Percentiles rank a stretch among this genome's conserved stretches.
These are phyloP conservation scores for Apiotrichum sp. DNA, from an alignment of 1,284 basidiomycete species.

Conservation along the genomic window DNA sequence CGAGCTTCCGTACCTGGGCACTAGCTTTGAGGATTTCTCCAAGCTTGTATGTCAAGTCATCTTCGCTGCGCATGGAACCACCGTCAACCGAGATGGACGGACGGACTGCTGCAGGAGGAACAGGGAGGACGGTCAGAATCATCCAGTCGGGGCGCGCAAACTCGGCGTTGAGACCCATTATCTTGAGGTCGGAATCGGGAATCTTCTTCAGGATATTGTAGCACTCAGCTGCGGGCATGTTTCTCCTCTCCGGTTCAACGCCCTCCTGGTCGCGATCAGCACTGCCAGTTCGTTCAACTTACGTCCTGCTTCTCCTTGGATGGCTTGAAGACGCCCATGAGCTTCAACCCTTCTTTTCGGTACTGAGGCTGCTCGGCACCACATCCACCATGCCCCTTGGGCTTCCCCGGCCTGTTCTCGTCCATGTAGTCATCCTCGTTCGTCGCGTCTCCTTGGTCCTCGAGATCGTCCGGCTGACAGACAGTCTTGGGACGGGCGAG, in stretches of 20 bases:
- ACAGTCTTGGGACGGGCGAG: slow-evolving; percentile 60
- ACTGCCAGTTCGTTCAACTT: slow-evolving; percentile 9
- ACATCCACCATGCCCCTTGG: slow-evolving; percentile 82
- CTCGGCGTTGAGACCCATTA: slow-evolving; percentile 88
- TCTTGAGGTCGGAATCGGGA: slow-evolving; percentile 77
- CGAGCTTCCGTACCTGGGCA: slow-evolving; percentile 82
- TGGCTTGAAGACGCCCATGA: slow-evolving; percentile 94
- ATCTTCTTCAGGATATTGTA: slow-evolving; percentile 92
- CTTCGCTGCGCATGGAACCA: slow-evolving; percentile 91
- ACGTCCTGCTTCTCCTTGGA: slow-evolving; percentile 76
- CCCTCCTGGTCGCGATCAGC: slow-evolving; percentile 53
- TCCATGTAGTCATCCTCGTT: slow-evolving; percentile 56
- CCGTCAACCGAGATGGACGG: slow-evolving; percentile 96
- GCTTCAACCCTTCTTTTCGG: slow-evolving; percentile 90
- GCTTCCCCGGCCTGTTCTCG: slow-evolving; percentile 21
- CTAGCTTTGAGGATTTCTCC: slow-evolving; percentile 96
- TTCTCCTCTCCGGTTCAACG: slow-evolving; percentile 81
- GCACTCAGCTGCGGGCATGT: slow-evolving; percentile 81
- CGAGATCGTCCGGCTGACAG: slow-evolving; percentile 65
- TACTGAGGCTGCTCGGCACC: slow-evolving; percentile 87
- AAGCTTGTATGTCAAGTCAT: slow-evolving; percentile 97
- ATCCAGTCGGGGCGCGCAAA: slow-evolving; percentile 99
- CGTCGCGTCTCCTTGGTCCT: slow-evolving; percentile 66
- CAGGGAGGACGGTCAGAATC: slow-evolving; percentile 96
- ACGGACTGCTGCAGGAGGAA: slow-evolving; percentile 95